Base-by-base conservation (phyloP, 495 filamentous ascomycete genomes). In the Staphylotrichum tortipilum region DNA sequence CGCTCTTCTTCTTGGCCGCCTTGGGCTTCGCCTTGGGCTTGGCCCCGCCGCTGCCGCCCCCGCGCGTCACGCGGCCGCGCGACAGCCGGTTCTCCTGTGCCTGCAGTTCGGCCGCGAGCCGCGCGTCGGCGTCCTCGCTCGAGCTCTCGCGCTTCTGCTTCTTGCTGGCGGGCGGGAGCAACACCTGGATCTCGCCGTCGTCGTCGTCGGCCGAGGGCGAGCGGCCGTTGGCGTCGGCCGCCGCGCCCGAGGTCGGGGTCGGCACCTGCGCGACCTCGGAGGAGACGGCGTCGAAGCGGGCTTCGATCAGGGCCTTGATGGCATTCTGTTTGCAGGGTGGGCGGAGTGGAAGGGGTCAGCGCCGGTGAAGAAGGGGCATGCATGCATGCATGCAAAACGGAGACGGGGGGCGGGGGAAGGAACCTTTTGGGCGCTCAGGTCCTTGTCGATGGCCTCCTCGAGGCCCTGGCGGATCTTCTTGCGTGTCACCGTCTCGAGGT, bases 381-480 rank as follows among this genome's bases (percentile, higher is more conserved):
- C n/a, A n/a, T n/a, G n/a, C n/a, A n/a, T n/a, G n/a, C n/a, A n/a
- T n/a, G n/a, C n/a, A n/a, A n/a, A n/a, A n/a, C n/a, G n/a, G n/a
- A n/a, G n/a, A n/a, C n/a, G n/a, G n/a, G n/a, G n/a, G n/a, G n/a
- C n/a, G n/a, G n/a, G n/a, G 23, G 45, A 18, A 63, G 76, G 33
- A 52, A 89, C 92, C 80, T 96, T 98, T 64, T 94, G 81, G 18
- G 80, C 75, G 46, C 82, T 84, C 61, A 96, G 77, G 67, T 98
- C 90, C 73, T 88, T 80, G 49, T 83, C 76, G 11, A 71, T 57
- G 33, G 73, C 76, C 50, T 78, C 79, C 66, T 91, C 84, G 6
- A 98, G 76, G 22, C 84, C 86, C 66, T 88, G 86, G 53, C 92
- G 86, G 58, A 97, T 88, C 63, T 84, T 81, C 71, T 97, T 97